These are phyloP conservation scores for Cryphonectria nitschkei DNA, from an alignment of 2,329 filamentous ascomycete species.

Conservation along the genomic window DNA sequence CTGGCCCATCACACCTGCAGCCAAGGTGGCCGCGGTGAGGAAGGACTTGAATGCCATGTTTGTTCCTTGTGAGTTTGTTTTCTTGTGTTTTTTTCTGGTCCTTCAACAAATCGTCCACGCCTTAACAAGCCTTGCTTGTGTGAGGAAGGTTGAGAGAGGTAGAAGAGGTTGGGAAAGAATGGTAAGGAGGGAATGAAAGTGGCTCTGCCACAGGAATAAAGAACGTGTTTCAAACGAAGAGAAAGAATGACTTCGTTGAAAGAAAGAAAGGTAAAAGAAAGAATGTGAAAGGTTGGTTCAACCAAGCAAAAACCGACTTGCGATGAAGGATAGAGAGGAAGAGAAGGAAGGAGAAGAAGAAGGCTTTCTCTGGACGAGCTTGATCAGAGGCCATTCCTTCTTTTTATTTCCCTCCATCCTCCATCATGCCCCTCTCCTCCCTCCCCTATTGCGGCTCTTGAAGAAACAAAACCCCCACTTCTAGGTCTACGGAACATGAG, in stretches of 20 bases:
- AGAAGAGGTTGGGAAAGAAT: slow-evolving; percentile 15
- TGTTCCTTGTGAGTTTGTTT: background rate
- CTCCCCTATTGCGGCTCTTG: slow-evolving; percentile 12
- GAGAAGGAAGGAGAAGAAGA: slow-evolving; percentile 1
- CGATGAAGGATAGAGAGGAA: slow-evolving; percentile 22
- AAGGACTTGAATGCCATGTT: slow-evolving; percentile 20
- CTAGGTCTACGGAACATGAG: slow-evolving; percentile 9
- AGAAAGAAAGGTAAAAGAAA: background rate
- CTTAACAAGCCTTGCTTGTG: slow-evolving; percentile 13
- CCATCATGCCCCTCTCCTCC: background rate
- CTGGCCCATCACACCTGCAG: slow-evolving; percentile 25
- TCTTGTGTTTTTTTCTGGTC: background rate
- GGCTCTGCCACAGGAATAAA: slow-evolving; percentile 29
- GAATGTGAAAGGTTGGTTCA: slow-evolving; percentile 26
- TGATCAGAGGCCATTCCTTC: background rate
- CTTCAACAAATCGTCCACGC: slow-evolving; percentile 12
- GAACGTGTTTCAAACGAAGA: slow-evolving; percentile 24
- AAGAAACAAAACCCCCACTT: background rate
- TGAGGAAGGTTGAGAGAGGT: no score
- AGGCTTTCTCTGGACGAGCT: background rate
- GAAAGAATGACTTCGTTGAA: slow-evolving; percentile 28
- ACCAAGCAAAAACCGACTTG: slow-evolving; percentile 27
- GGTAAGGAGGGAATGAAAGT: slow-evolving; percentile 21
- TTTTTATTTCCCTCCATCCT: slow-evolving; percentile 5
- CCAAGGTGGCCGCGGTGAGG: slow-evolving; percentile 26